Base-by-base conservation (phyloP, 192 early-diverging fungal genomes). In the Coemansia umbellata region DNA sequence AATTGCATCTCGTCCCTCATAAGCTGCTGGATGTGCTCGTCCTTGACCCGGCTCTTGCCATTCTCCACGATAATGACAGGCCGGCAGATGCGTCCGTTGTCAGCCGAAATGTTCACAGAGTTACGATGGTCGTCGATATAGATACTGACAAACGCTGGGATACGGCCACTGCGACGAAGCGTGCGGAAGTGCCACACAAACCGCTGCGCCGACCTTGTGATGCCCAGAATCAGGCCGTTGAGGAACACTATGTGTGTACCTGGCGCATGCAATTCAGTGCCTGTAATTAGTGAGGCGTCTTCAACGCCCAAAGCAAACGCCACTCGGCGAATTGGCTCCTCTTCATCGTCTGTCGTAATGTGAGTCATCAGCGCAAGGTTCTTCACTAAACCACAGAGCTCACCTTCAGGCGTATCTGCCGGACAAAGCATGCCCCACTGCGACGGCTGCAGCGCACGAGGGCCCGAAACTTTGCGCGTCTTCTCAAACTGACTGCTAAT, bases 351-450 rank as follows among this genome's bases (percentile, higher is more conserved):
- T 4, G 92, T 94, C 3, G 95, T 98, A 74, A 98, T 98, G 75
- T 98, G 95, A 5, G 93, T 94, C 93, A 98, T 95, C 26, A 98
- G 79, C 5, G 95, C 95, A 80, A 98, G 78, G 52, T 98, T 98
- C 79, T 96, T 96, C 40, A 98, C 89, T 36, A 98, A 77, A 51
- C 95, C 95, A 66, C 95, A 98, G 5, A 90, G 92, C 78, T 98
- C 95, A 59, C 95, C 95, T 84, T 98, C 95, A 6, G 95, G 95
- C 3, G 95, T 98, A 78, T 98, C 95, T 4, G 92, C 90, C 0
- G 93, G 88, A 74, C 95, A 98, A 53, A 95, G 57, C 89, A 95
- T 94, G 49, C 94, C 95, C 88, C 92, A 98, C 77, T 95, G 93
- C 9, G 94, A 95, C 6, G 95, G 91, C 78, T 97, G 94, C 43